Evolutionary conservation across 345 rosid genomes (phyloP), one percentile per base, ranked within the genome.

Genomic region (Eucalyptus leucophloia): DNA sequence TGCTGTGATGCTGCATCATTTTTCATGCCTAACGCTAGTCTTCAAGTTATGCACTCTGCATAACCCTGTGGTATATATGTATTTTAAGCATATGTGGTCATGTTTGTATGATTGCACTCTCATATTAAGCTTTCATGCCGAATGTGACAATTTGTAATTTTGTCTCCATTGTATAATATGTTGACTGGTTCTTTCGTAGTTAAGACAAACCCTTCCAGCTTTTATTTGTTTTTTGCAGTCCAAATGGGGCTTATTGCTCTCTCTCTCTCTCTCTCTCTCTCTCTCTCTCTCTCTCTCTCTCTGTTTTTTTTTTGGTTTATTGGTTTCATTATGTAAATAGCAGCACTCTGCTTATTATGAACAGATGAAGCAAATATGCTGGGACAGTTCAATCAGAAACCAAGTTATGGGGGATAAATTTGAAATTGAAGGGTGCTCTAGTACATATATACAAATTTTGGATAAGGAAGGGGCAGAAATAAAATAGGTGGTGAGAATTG

Each of bases 211-310:
- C 82, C 81, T 69, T 77, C 18, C 51, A 58, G 50, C n/a, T 47
- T 34, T 51, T 62, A 30, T 54, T 89, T 53, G 49, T 83, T 88
- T 91, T 56, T 88, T 92, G 93, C 95, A 98, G 99, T 89, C 99
- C 99, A 32, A 95, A 96, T n/a, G n/a, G n/a, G n/a, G n/a, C n/a
- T n/a, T n/a, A n/a, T n/a, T n/a, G n/a, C n/a, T n/a, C n/a, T n/a
- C n/a, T n/a, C n/a, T n/a, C n/a, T n/a, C n/a, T n/a, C n/a, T n/a
- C n/a, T n/a, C n/a, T n/a, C n/a, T n/a, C n/a, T n/a, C n/a, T n/a
- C n/a, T n/a, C n/a, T n/a, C n/a, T n/a, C n/a, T n/a, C n/a, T n/a
- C n/a, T n/a, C n/a, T n/a, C n/a, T n/a, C n/a, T n/a, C n/a, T n/a
- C n/a, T n/a, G n/a, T n/a, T n/a, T n/a, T n/a, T n/a, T n/a, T n/a